Percentiles rank a stretch among this genome's conserved stretches.
phyloP scores from a whole-genome alignment of 805 yeast genomes.

The Jamesozyma lodderae region DNA sequence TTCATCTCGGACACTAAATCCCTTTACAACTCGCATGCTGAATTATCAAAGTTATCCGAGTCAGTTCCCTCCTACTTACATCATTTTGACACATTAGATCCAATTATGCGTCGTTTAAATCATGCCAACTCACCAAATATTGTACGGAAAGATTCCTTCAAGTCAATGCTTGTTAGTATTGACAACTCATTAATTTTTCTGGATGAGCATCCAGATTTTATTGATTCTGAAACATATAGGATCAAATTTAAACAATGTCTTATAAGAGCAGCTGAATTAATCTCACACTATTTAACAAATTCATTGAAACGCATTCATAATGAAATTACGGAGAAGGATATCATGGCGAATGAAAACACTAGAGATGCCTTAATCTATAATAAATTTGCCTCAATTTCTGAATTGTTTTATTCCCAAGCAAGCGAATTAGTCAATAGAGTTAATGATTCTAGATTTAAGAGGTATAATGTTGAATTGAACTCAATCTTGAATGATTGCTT shows the following conservation, averaged over 20 bases:
- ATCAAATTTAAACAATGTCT: slow-evolving; percentile 75
- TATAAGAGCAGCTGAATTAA: slow-evolving; percentile 68
- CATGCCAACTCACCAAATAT: slow-evolving; percentile 55
- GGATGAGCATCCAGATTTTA: slow-evolving; percentile 46
- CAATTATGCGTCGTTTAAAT: slow-evolving; percentile 58
- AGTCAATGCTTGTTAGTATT: slow-evolving; percentile 43
- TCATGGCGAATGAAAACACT: slow-evolving; percentile 25
- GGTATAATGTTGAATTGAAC: slow-evolving; percentile 52
- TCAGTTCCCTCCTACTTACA: slow-evolving; percentile 50
- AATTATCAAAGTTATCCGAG: slow-evolving; percentile 43
- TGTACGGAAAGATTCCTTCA: slow-evolving; percentile 52
- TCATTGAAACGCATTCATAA: slow-evolving; percentile 29
- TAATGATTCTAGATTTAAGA: slow-evolving; percentile 32
- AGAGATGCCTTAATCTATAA: slow-evolving; percentile 58
- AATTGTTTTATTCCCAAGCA: slow-evolving; percentile 31
- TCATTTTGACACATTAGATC: slow-evolving; percentile 63
- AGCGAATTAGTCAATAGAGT: slow-evolving; percentile 31
- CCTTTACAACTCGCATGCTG: slow-evolving; percentile 38
- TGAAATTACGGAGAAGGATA: slow-evolving; percentile 25
- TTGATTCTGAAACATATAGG: slow-evolving; percentile 59
- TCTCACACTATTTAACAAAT: slow-evolving; percentile 53
- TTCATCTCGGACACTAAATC: slow-evolving; percentile 40
- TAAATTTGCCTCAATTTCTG: slow-evolving; percentile 45
- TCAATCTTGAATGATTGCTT: slow-evolving; percentile 47
- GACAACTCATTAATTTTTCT: slow-evolving; percentile 62